Evolutionary conservation across 305 asterid genomes (phyloP).

Genomic region (Withania somnifera): DNA sequence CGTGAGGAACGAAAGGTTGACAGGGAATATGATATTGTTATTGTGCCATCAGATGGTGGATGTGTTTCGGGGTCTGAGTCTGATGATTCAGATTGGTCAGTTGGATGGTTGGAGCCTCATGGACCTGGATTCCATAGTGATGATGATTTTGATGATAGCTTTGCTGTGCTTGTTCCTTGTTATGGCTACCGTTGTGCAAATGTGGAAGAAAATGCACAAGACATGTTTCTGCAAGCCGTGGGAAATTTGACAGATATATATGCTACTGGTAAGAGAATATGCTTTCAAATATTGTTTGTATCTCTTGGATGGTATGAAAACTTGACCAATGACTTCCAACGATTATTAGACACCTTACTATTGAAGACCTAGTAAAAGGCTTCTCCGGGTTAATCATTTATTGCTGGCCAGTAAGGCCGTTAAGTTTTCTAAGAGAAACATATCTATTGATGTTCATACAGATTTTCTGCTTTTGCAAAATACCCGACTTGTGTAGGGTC

Average conservation of each 20-base stretch:
- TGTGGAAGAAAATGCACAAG: constrained; percentile 16
- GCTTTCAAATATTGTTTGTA: background rate
- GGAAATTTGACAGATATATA: constrained; percentile 20
- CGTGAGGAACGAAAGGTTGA: constrained; percentile 34
- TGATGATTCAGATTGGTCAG: constrained; percentile 46
- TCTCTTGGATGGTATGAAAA: background rate
- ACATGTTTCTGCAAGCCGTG: constrained; percentile 12
- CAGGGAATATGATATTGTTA: constrained; percentile 32
- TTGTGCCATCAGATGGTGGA: constrained; percentile 45
- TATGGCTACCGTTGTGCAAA: constrained; percentile 21
- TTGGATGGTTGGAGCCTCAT: constrained; percentile 48
- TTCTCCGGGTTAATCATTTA: background rate
- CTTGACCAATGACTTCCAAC: background rate
- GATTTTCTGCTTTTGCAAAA: background rate
- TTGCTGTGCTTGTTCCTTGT: constrained; percentile 45
- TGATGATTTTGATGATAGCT: constrained; percentile 28
- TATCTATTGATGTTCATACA: background rate
- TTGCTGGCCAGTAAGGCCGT: background rate
- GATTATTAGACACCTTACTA: background rate
- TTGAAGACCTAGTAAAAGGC: background rate
- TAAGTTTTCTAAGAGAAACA: background rate
- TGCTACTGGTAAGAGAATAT: constrained; percentile 21
- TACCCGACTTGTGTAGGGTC: background rate
- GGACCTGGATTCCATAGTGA: constrained; percentile 26
- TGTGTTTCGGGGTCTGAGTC: constrained; percentile 44